Base-by-base conservation (phyloP, 495 filamentous ascomycete genomes). In the Daldinia decipiens region DNA sequence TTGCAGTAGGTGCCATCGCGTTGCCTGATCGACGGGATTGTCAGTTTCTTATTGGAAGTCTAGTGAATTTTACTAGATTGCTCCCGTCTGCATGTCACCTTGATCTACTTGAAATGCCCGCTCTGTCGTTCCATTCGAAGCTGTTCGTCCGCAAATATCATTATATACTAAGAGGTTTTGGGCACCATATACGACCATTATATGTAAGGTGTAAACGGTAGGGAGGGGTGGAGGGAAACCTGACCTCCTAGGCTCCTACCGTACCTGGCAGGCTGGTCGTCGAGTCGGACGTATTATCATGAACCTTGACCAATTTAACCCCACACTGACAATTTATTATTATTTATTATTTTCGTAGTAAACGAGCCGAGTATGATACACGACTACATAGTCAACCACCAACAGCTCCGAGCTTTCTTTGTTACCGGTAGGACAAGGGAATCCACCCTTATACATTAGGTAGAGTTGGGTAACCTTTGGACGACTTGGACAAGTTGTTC, bases 51-150 rank as follows among this genome's bases (percentile, higher is more conserved):
- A 72, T 72, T 72, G 70, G 70, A 29, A 38, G 50, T 27, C 36
- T 15, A 36, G 36, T 11, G 11, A 36, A 50, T 55, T 67, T 38
- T 59, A 55, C 27, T 67, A 72, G 69, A 72, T 72, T 68, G 65
- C 56, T 65, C 70, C 70, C 65, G 70, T 32, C 70, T 72, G 70
- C 70, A 72, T 72, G 70, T 62, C 56, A 72, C 70, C 45, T 72
- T 72, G 70, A 72, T 72, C 70, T 59, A 51, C 70, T 59, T 32
- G 64, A 71, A 65, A 66, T 71, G 57, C 57, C 68, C 68, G 68
- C 47, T 71, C 63, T 26, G 59, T 59, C 45, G 62, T 62, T 31
- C 62, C 58, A 71, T 62, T 67, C 36, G 59, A 62, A 24, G 17
- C 9, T 58, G 43, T 19, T 27, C 40, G 38, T 45, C 55, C 54